These are phyloP conservation scores for Graphilbum ipis-grandicollis DNA, from an alignment of 2,329 filamentous ascomycete species.

Conservation along the genomic window DNA sequence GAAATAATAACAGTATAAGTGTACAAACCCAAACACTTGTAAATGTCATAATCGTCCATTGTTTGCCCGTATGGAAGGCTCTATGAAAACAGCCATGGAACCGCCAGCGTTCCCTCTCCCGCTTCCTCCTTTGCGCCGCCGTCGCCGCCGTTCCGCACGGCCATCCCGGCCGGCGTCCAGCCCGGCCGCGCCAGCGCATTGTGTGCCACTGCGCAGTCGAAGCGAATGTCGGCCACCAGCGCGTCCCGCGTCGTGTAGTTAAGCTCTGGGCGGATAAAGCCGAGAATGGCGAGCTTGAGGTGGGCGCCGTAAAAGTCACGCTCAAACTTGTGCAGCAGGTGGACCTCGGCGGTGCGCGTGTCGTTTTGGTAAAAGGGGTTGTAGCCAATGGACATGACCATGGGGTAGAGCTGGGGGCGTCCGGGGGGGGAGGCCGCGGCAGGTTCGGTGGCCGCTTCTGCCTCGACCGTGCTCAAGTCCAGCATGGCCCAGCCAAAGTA, in stretches of 20 bases:
- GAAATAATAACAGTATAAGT: no score
- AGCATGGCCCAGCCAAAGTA: constrained; percentile 89
- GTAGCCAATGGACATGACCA: constrained; percentile 90
- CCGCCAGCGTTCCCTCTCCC: background rate
- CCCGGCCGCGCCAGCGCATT: constrained; percentile 49
- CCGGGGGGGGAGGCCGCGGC: constrained; percentile 8
- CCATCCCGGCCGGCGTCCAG: constrained; percentile 41
- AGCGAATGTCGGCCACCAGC: constrained; percentile 71
- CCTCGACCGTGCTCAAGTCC: constrained; percentile 34
- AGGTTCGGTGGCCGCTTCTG: constrained; percentile 5
- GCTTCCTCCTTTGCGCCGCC: constrained; percentile 2
- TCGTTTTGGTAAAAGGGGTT: constrained; percentile 96
- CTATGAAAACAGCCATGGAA: constrained; percentile 4
- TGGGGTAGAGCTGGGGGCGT: constrained; percentile 44
- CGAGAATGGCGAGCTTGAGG: constrained; percentile 66
- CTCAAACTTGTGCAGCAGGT: constrained; percentile 63
- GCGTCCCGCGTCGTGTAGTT: constrained; percentile 77
- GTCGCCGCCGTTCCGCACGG: background rate
- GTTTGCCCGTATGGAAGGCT: no score
- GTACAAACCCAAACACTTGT: no score
- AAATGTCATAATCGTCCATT: no score
- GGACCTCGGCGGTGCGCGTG: constrained; percentile 73
- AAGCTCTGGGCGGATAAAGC: constrained; percentile 76
- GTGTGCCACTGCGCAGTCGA: constrained; percentile 71
- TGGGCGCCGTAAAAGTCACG: constrained; percentile 72